Base-by-base conservation (phyloP, 352 stramenopile species). In the Globisporangium iwayamae region DNA sequence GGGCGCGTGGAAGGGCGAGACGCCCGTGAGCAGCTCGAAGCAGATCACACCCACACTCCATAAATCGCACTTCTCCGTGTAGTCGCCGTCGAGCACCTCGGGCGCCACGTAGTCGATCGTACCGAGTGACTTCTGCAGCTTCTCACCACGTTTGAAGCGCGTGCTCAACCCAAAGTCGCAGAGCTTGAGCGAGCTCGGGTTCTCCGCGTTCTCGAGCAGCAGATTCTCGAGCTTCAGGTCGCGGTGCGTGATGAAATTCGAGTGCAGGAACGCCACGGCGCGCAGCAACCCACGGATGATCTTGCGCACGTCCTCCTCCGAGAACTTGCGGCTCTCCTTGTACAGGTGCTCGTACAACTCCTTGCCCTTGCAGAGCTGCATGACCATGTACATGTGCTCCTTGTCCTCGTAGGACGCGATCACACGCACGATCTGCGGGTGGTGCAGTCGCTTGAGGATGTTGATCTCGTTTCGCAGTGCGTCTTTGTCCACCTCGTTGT, bases 221-320 rank as follows among this genome's bases (percentile, higher is more conserved):
- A 95, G 59, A 52, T 94, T 94, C 66, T 94, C 86, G 13, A 94
- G 69, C 62, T 94, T 94, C 11, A 94, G 62, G 64, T 94, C 86
- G 3, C 86, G 79, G 45, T 92, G 84, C 39, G 76, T 91, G 74
- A 91, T 87, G 25, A 85, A 87, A 47, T 91, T 90, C 7, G 82
- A 89, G 73, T 95, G 87, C 61, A 93, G 63, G 59, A 91, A 93
- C 11, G 78, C 74, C 2, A 93, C 56, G 0, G 84, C 83, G 50
- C 79, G 69, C 11, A 93, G 53, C 47, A 93, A 41, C 13, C 74
- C 69, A 25, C 79, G 75, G 53, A 95, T 85, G 52, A 93, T 77
- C 41, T 76, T 74, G 45, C 78, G 73, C 43, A 92, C 82, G 41
- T 91, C 79, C 41, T 78, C 76, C 50, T 95, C 86, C 1, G 70